A percentile compares a stretch with the other conserved stretches of the same genome.
Evolutionary conservation across 2,329 filamentous ascomycete species (phyloP).

Genomic region (Nigrospora oryzae): DNA sequence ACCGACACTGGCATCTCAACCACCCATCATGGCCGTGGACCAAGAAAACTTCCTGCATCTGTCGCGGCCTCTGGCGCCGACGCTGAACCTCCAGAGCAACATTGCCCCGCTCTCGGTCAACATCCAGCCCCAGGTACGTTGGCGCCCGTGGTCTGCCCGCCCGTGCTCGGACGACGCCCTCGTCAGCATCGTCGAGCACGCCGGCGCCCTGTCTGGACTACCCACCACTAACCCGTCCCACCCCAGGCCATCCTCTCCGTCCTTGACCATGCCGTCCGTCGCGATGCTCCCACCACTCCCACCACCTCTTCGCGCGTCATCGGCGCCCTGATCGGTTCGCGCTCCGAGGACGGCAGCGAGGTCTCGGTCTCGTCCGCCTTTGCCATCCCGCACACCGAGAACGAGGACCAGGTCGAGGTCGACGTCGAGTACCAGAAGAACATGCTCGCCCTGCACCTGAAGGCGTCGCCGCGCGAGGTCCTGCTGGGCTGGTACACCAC

Average conservation of each 20-base stretch:
- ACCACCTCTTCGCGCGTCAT: constrained; percentile 78
- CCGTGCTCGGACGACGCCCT: no score
- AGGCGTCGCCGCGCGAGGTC: constrained; percentile 86
- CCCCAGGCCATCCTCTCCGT: constrained; percentile 61
- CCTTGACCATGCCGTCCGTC: constrained; percentile 88
- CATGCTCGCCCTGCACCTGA: constrained; percentile 92
- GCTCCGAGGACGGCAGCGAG: constrained; percentile 94
- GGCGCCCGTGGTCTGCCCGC: background rate
- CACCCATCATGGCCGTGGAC: constrained; percentile 67
- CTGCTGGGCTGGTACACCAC: constrained; percentile 99
- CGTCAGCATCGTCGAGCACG: background rate
- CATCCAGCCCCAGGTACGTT: constrained; percentile 84
- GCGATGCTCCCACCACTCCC: constrained; percentile 65
- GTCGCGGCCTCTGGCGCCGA: constrained; percentile 81
- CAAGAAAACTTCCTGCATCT: constrained; percentile 89
- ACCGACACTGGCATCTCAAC: constrained; percentile 4
- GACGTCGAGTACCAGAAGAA: constrained; percentile 99
- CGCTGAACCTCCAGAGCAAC: constrained; percentile 71
- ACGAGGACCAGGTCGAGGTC: constrained; percentile 96
- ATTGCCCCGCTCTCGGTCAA: constrained; percentile 89
- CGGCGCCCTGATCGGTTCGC: constrained; percentile 84
- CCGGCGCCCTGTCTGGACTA: background rate
- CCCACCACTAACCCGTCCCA: background rate
- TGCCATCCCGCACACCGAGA: constrained; percentile 96
- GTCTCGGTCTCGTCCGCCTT: constrained; percentile 95